Evolutionary conservation across 768 basidiomycete genomes (phyloP), one percentile per base, ranked within the genome.

Genomic region (Amanita rubescens): DNA sequence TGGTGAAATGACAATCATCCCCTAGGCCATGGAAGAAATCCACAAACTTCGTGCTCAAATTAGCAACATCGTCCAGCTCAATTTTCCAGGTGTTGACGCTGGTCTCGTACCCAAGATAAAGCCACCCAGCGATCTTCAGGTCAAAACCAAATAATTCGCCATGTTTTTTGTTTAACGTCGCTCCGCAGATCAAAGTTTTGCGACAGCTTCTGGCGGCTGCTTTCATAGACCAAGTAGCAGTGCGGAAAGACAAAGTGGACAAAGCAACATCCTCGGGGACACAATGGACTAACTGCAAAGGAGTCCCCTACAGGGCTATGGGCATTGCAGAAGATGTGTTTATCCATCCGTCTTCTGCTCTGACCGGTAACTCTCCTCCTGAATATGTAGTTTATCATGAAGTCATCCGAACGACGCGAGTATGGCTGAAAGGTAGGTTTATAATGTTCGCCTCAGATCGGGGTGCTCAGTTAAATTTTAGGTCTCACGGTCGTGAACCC

Each of bases 161-260:
- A 27, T 17, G 14, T 1, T 34, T 49, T 38, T 49, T 42, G 27
- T 46, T 61, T 11, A 54, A 32, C 53, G 54, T n/a, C 3, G 17
- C 3, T 20, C 50, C 34, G 10, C 49, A 97, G 90, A 75, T 97
- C 59, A 97, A 95, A 67, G 83, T 90, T 15, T 74, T 99, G 10
- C 80, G 90, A 37, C 96, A 98, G 64, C 76, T 97, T 9, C 63
- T 97, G 43, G 77, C 89, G 0, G 87, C 95, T 9, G 90, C 83
- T 14, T 97, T 96, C 70, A 90, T 98, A 58, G 94, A 99, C 67
- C 92, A 95, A 67, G 83, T 97, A 12, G 96, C 96, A 7, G 78
- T 94, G 12, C 83, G 96, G 24, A 91, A 88, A 63, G 95, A 98
- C 64, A 67, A 90, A 32, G 75, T 84, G 12, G 77, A 83, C 42